Percentiles rank a stretch among this genome's conserved stretches.
Conservation (phyloP, 371 early-diverging fungal species). For the Mortierella sp. region DNA sequence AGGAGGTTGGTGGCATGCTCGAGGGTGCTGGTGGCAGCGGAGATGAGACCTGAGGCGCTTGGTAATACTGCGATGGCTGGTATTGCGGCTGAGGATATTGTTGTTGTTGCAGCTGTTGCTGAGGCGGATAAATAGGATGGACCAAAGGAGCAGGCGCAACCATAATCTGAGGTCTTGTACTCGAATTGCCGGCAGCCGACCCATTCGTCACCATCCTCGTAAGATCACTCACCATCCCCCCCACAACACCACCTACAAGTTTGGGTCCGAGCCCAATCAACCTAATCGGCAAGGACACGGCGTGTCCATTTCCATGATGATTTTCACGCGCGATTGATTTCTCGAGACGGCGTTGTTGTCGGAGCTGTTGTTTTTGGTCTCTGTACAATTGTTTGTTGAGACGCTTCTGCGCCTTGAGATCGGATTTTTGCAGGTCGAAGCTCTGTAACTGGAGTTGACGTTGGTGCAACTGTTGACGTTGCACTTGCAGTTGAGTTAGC, state of each 20-base stretch:
- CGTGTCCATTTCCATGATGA: background rate
- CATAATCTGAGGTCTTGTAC: background rate
- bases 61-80: background rate
- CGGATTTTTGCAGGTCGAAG: background rate
- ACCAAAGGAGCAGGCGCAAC: slow-evolving; percentile 14
- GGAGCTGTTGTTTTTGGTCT: slow-evolving; percentile 17
- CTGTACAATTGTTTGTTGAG: background rate
- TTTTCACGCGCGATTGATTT: slow-evolving; percentile 14
- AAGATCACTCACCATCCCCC: background rate
- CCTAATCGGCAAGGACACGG: background rate
- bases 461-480: background rate
- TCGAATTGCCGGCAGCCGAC: background rate
- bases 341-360: slow-evolving; percentile 19
- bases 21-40: background rate
- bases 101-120: background rate
- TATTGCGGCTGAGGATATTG: background rate
- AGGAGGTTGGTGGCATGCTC: background rate
- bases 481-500: background rate
- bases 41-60: background rate
- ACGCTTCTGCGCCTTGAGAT: background rate
- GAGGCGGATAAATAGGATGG: slow-evolving; percentile 1
- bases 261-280: slow-evolving; percentile 6
- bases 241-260: slow-evolving; percentile 15
- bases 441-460: background rate
- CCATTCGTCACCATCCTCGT: slow-evolving; percentile 1